Evolutionary conservation across 495 filamentous ascomycete species (phyloP).

Genomic region (Saxispiralis lemnorum): DNA sequence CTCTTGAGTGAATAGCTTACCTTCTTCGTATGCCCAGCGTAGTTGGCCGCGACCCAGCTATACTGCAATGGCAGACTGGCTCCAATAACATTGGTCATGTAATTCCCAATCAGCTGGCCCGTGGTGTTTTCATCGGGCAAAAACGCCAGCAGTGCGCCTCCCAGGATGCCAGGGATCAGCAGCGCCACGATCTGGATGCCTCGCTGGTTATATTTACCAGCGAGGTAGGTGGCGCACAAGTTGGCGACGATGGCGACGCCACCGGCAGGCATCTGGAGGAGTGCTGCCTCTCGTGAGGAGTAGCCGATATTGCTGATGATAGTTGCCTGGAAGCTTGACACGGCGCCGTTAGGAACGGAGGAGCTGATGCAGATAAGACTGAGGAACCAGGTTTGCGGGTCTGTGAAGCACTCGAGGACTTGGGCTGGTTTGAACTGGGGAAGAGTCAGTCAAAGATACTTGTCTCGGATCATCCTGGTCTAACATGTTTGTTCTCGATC

Average conservation of each 20-base stretch:
- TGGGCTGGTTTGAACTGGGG: conserved; percentile 1
- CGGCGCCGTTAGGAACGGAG: neutral
- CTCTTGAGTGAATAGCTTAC: no score
- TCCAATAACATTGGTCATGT: conserved; percentile 2
- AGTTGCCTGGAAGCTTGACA: conserved; percentile 3
- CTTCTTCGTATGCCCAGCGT: conserved; percentile 11
- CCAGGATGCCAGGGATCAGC: neutral
- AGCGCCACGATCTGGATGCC: neutral
- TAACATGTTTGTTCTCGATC: conserved; percentile 6
- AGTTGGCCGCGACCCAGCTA: conserved; percentile 7
- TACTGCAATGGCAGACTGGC: neutral
- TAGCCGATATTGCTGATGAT: neutral
- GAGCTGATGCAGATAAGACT: conserved; percentile 14
- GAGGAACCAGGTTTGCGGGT: conserved; percentile 8
- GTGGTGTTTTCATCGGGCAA: conserved; percentile 24
- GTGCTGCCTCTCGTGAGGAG: neutral
- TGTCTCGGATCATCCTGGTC: no score
- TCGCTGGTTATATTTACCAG: neutral
- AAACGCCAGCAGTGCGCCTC: conserved; percentile 22
- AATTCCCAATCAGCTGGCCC: conserved; percentile 3
- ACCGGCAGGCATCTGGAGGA: conserved; percentile 7
- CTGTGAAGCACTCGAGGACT: conserved; percentile 1
- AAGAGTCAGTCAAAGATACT: no score
- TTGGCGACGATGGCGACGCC: neutral
- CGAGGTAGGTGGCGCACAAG: neutral